These are phyloP conservation scores for Spergularia bocconei DNA, from an alignment of 148 eudicot genomes.

Conservation along the genomic window DNA sequence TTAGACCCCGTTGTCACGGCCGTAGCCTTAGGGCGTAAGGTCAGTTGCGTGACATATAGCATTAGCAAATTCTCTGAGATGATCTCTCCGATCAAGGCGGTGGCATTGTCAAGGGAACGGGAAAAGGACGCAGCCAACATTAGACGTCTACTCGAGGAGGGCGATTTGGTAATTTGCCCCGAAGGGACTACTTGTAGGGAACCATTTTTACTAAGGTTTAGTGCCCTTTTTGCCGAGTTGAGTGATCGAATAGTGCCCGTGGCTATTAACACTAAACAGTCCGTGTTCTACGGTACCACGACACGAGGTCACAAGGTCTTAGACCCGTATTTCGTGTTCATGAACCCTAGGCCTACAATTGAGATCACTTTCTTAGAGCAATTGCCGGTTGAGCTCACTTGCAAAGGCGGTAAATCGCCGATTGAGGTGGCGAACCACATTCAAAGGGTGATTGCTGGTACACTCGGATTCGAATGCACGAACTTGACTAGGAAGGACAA, in stretches of 20 bases:
- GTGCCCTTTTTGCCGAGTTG: slow-evolving; percentile 30
- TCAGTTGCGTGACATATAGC: slow-evolving; percentile 21
- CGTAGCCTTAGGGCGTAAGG: not conserved
- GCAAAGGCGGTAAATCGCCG: slow-evolving; percentile 23
- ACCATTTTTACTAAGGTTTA: slow-evolving; percentile 34
- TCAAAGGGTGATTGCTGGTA: slow-evolving; percentile 27
- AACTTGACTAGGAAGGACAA: slow-evolving; percentile 37
- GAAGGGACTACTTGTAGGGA: slow-evolving; percentile 40
- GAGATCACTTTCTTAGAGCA: slow-evolving; percentile 29
- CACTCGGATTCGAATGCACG: slow-evolving; percentile 36
- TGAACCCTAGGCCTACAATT: slow-evolving; percentile 28
- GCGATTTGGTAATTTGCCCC: slow-evolving; percentile 25
- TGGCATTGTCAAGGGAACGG: slow-evolving; percentile 23
- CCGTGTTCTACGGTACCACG: slow-evolving; percentile 31
- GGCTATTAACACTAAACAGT: slow-evolving; percentile 10
- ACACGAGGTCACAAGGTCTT: slow-evolving; percentile 27
- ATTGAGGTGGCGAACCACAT: slow-evolving; percentile 41
- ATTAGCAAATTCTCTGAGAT: slow-evolving; percentile 27
- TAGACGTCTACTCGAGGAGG: slow-evolving; percentile 17
- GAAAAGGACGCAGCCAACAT: slow-evolving; percentile 25
- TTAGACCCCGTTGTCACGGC: slow-evolving; percentile 23
- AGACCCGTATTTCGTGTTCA: slow-evolving; percentile 27
- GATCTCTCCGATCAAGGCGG: slow-evolving; percentile 19
- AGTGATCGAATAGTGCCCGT: slow-evolving; percentile 25
- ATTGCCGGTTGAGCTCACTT: slow-evolving; percentile 26